Percentiles rank a stretch among this genome's conserved stretches.
These are phyloP conservation scores for Globisporangium acanthophoron DNA, from an alignment of 352 stramenopile species.

Conservation along the genomic window DNA sequence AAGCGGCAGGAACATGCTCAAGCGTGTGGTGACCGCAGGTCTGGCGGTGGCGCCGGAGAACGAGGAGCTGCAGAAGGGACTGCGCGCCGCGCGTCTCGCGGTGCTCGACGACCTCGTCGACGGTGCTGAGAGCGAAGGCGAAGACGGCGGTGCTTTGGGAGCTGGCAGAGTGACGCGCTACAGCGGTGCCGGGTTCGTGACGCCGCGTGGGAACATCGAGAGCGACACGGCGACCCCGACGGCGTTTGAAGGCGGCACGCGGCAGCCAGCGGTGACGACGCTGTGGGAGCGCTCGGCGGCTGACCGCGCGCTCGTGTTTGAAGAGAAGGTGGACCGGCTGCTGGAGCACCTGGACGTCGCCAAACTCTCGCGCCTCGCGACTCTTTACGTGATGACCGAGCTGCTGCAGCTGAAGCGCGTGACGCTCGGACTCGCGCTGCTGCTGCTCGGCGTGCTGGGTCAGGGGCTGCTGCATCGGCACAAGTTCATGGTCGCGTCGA, in stretches of 20 bases:
- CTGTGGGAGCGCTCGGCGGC: constrained; percentile 3
- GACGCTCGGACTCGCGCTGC: constrained; percentile 31
- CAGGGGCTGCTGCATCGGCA: constrained; percentile 60
- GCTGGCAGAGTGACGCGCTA: not conserved
- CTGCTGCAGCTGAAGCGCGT: constrained; percentile 46
- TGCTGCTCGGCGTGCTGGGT: constrained; percentile 44
- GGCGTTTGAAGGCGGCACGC: not conserved
- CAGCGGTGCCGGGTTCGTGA: not conserved
- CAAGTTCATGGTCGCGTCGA: constrained; percentile 70
- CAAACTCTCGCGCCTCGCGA: constrained; percentile 44
- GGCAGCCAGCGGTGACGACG: not conserved
- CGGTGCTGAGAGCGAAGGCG: constrained; percentile 21
- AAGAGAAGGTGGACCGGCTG: constrained; percentile 47
- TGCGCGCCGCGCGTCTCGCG: constrained; percentile 49
- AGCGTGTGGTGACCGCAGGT: constrained; percentile 17
- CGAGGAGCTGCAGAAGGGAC: constrained; percentile 26
- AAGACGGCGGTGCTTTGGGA: constrained; percentile 2
- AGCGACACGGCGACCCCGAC: not conserved
- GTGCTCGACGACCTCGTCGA: constrained; percentile 40
- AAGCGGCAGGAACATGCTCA: too few relatives aligned
- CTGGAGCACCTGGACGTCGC: constrained; percentile 47
- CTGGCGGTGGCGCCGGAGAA: constrained; percentile 33
- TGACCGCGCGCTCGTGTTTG: constrained; percentile 31
- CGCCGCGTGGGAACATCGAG: too few relatives aligned
- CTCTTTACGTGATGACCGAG: constrained; percentile 49